Evolutionary conservation across 768 basidiomycete species (phyloP).

Genomic region (Xerocomellus dryophilus): DNA sequence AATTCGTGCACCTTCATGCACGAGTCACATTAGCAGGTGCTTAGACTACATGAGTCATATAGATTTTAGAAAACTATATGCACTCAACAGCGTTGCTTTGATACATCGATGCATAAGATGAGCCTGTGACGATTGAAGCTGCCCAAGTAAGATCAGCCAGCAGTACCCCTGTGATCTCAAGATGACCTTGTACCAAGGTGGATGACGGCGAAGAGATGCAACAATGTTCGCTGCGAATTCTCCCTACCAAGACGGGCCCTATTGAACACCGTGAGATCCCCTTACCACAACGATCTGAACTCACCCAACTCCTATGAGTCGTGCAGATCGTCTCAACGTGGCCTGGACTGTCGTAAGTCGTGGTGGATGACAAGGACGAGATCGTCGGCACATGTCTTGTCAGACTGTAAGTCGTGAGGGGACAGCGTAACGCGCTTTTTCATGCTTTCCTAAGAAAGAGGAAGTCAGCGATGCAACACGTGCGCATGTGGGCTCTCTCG

Average conservation of each 20-base stretch:
- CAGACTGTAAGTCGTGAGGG: constrained; percentile 1
- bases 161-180: not conserved
- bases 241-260: not conserved
- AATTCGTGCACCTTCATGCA: not conserved
- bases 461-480: not conserved
- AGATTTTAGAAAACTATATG: not conserved
- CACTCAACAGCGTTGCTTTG: not conserved
- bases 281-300: not conserved
- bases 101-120: not conserved
- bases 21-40: not conserved
- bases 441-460: constrained; percentile 6
- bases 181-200: not conserved
- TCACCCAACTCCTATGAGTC: not conserved
- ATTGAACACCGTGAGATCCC: not conserved
- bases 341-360: constrained; percentile 4
- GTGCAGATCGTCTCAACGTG: not conserved
- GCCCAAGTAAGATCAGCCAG: not conserved
- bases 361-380: not conserved
- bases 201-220: constrained; percentile 4
- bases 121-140: not conserved
- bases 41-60: not conserved
- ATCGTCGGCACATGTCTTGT: constrained; percentile 10
- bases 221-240: not conserved
- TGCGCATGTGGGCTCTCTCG: constrained; percentile 5
- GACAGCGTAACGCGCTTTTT: not conserved